Percentiles rank a stretch among this genome's conserved stretches.
Conservation (phyloP, 306 rosid species). For the Geum urbanum region DNA sequence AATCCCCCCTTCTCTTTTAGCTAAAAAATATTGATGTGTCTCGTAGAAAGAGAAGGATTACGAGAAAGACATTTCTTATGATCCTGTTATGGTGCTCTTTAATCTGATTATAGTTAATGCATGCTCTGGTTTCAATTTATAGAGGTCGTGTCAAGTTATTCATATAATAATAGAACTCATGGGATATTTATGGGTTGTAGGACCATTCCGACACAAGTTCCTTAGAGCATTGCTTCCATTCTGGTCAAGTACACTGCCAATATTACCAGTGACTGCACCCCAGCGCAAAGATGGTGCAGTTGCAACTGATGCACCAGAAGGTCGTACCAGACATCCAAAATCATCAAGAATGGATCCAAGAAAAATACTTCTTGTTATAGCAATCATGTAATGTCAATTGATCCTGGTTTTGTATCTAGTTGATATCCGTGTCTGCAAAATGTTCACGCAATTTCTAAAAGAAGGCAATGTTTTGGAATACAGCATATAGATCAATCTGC, state of each 20-base stretch:
- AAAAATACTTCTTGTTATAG: conserved; percentile 88
- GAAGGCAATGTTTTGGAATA: neutral
- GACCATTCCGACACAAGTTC: conserved; percentile 86
- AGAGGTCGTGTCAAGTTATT: conserved; percentile 21
- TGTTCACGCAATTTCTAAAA: neutral
- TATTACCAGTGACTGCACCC: conserved; percentile 89
- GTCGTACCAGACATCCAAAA: conserved; percentile 70
- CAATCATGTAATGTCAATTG: conserved; percentile 62
- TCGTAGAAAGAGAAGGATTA: neutral
- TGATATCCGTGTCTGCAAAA: neutral
- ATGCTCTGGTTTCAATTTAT: conserved; percentile 19
- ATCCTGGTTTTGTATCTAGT: conserved; percentile 11
- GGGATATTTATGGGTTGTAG: conserved; percentile 33
- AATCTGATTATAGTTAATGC: neutral
- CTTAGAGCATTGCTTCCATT: conserved; percentile 93
- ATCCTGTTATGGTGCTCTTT: neutral
- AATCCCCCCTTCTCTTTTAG: neutral
- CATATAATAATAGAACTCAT: conserved; percentile 17
- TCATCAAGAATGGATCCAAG: conserved; percentile 96
- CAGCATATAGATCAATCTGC: neutral
- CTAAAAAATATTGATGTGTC: neutral
- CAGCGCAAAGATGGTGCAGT: conserved; percentile 62
- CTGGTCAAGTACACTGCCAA: conserved; percentile 92
- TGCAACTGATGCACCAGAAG: conserved; percentile 62
- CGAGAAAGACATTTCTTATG: neutral